Base-by-base conservation (phyloP, 371 early-diverging fungal species). In the Lichtheimia ornata region DNA sequence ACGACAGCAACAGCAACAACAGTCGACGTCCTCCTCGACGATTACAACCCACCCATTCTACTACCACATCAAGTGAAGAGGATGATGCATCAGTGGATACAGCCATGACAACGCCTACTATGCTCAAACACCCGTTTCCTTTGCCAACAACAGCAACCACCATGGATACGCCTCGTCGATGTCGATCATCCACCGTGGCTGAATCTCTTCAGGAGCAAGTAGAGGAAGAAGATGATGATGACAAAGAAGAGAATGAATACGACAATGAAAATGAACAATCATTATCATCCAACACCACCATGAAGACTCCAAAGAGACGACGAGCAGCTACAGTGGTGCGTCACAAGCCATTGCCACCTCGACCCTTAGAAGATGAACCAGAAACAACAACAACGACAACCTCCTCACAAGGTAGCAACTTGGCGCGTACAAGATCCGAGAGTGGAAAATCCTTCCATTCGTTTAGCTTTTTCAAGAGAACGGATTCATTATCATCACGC, bases 1-100 rank as follows among this genome's bases (percentile, higher is more conserved):
- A 56, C n/a, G 45, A 42, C 14, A 11, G 9, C 35, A 30, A 30
- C 30, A 30, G 2, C 27, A 4, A 28, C 7, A 28, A 1, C 9
- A 5, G 9, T 35, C 35, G 35, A 35, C 35, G 35, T 35, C 11
- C 11, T 35, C 35, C 35, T 35, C 6, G 11, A 1, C 35, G 35
- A 35, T 11, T 35, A 35, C 35, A 35, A 35, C 35, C 35, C 6
- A 35, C 35, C 35, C 35, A 35, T 35, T 35, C 35, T 9, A 35
- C 7, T 5, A 28, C 28, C 20, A 51, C 30, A 28, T 61, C 64
- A 6, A 62, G 61, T 20, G 63, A 56, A 14, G 61, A 54, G 17
- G 63, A 66, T 50, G 68, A 69, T 44, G 17, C 30, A 27, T 72
- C 76, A 17, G 63, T 68, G 0, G 76, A 76, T 53, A 76, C 76